A percentile compares a stretch with the other conserved stretches of the same genome.
phyloP scores from a whole-genome alignment of 257 asterid genomes.

The Fraxinus cuspidata region DNA sequence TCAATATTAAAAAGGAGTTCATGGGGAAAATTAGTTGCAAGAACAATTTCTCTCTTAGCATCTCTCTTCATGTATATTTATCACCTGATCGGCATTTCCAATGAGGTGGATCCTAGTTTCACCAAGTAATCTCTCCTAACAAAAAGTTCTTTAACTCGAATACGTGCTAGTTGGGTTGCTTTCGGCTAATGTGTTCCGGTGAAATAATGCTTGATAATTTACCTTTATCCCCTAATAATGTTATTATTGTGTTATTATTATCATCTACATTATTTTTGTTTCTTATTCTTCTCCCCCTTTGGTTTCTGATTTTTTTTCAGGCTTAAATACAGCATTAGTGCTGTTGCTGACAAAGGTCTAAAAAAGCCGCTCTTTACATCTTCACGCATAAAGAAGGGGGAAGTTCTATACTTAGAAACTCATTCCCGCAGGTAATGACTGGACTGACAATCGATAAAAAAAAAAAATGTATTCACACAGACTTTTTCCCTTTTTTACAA shows the following conservation, averaged over 20 bases:
- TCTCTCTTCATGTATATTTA: background rate
- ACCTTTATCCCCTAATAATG: background rate
- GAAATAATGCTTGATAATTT: background rate
- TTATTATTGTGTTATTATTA: background rate
- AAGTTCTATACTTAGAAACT: slow-evolving; percentile 88
- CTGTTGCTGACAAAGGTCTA: slow-evolving; percentile 94
- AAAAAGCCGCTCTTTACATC: slow-evolving; percentile 79
- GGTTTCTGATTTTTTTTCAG: slow-evolving; percentile 42
- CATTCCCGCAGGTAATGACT: slow-evolving; percentile 65
- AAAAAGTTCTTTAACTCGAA: background rate
- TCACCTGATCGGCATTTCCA: background rate
- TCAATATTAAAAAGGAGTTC: background rate
- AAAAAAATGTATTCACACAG: background rate
- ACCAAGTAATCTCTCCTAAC: background rate
- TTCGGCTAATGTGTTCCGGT: background rate
- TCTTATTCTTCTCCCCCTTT: slow-evolving; percentile 13
- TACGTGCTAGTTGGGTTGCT: slow-evolving; percentile 15
- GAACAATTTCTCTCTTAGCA: background rate
- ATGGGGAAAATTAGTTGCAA: background rate
- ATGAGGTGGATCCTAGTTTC: background rate
- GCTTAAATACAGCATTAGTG: slow-evolving; percentile 93
- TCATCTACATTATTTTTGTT: background rate
- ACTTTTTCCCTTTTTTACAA: background rate
- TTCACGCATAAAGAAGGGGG: slow-evolving; percentile 94
- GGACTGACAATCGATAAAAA: background rate